phyloP scores from a whole-genome alignment of 2,329 filamentous ascomycete genomes.

The Bretziella fagacearum region DNA sequence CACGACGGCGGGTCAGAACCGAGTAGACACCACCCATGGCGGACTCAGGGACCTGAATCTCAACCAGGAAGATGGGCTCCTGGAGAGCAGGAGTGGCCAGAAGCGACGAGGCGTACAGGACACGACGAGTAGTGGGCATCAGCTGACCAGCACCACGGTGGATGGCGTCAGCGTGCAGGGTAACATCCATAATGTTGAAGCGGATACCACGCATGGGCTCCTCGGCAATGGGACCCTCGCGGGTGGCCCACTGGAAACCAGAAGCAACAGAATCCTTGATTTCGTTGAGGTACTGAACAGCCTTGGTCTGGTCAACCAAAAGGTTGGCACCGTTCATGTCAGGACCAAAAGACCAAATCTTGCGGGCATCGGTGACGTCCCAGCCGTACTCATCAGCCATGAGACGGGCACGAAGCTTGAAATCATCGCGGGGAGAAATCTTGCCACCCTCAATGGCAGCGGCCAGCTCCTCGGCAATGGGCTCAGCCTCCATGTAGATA shows the following conservation, averaged over 20 bases:
- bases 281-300: conserved; percentile 99
- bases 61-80: conserved; percentile 97
- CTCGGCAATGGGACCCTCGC: conserved; percentile 93
- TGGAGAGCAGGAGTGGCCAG: conserved; percentile 81
- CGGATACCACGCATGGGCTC: conserved; percentile 94
- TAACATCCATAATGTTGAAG: conserved; percentile 99
- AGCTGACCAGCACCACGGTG: conserved; percentile 99
- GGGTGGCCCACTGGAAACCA: conserved; percentile 98
- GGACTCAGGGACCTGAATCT: conserved; percentile 96
- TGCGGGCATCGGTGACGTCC: conserved; percentile 99
- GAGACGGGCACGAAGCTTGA: conserved; percentile 94
- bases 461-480: conserved; percentile 80
- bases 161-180: conserved; percentile 97
- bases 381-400: conserved; percentile 94
- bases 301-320: conserved; percentile 99
- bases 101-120: conserved; percentile 82
- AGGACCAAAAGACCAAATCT: conserved; percentile 99
- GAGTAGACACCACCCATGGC: conserved; percentile 99
- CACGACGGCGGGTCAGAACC: conserved; percentile 92
- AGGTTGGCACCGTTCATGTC: conserved; percentile 97
- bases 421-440: conserved; percentile 89
- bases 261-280: conserved; percentile 99
- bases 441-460: conserved; percentile 82
- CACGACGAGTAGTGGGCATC: conserved; percentile 95
- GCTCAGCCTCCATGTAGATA: conserved; percentile 89